These are phyloP conservation scores for Rosa persica DNA, from an alignment of 306 rosid genomes.

Conservation along the genomic window DNA sequence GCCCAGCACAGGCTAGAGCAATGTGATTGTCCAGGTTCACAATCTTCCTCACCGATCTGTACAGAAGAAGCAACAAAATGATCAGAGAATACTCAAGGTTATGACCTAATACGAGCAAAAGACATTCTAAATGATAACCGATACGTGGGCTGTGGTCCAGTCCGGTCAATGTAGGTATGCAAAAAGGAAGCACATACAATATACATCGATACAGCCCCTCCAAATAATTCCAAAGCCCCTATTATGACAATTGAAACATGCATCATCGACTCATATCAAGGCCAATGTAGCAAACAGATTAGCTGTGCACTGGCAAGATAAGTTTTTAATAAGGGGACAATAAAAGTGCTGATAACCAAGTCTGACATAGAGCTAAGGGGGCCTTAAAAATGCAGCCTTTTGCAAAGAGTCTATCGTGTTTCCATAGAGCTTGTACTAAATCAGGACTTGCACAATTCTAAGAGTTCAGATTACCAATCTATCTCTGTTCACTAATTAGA, in stretches of 20 bases:
- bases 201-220: not conserved
- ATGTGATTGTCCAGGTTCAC: constrained; percentile 59
- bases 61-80: constrained; percentile 17
- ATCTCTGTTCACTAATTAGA: no score
- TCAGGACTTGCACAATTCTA: not conserved
- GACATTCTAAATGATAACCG: not conserved
- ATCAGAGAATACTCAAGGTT: not conserved
- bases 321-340: not conserved
- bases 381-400: not conserved
- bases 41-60: constrained; percentile 59
- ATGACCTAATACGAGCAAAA: not conserved
- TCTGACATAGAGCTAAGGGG: not conserved
- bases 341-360: not conserved
- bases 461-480: no score
- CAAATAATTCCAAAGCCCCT: not conserved
- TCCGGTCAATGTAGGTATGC: not conserved
- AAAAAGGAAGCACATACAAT: not conserved
- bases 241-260: not conserved
- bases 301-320: not conserved
- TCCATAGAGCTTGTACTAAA: not conserved
- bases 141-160: not conserved
- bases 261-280: not conserved
- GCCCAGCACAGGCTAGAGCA: constrained; percentile 96
- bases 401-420: not conserved
- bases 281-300: not conserved